A percentile compares a stretch with the other conserved stretches of the same genome.
phyloP scores from a whole-genome alignment of 2,329 filamentous ascomycete species.

The Penicillium sp. region DNA sequence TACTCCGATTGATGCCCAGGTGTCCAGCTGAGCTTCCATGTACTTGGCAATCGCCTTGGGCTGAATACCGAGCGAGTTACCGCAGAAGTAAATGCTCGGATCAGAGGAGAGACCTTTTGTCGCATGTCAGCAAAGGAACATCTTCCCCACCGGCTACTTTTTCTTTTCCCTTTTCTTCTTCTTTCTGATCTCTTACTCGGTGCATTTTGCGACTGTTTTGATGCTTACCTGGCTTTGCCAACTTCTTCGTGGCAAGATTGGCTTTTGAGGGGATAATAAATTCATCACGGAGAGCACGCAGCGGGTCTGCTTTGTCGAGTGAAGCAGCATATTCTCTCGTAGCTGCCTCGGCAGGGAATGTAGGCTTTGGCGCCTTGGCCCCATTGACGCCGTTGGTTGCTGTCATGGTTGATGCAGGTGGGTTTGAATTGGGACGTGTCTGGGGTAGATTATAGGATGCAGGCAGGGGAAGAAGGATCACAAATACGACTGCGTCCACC shows the following conservation, averaged over 20 bases:
- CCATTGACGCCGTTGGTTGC: constrained; percentile 13
- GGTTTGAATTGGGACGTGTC: constrained; percentile 5
- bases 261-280: constrained; percentile 72
- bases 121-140: constrained; percentile 5
- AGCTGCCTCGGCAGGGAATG: constrained; percentile 27
- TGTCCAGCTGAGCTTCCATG: constrained; percentile 66
- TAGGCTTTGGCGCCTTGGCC: constrained; percentile 19
- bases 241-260: constrained; percentile 60
- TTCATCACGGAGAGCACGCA: constrained; percentile 59
- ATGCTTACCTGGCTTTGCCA: constrained; percentile 39
- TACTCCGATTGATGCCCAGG: constrained; percentile 77
- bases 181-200: too few species aligned
- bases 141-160: background rate
- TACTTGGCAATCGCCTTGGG: constrained; percentile 61
- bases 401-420: constrained; percentile 1
- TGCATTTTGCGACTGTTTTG: background rate
- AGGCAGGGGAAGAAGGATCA: background rate
- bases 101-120: constrained; percentile 31
- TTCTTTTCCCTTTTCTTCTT: too few species aligned
- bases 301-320: constrained; percentile 56
- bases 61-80: constrained; percentile 82
- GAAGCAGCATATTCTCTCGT: constrained; percentile 37
- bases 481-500: too few species aligned
- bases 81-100: constrained; percentile 67
- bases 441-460: constrained; percentile 1